Base-by-base conservation (phyloP, 225 moss, liverwort and hornwort genomes). In the Antitrichia curtipendula region DNA sequence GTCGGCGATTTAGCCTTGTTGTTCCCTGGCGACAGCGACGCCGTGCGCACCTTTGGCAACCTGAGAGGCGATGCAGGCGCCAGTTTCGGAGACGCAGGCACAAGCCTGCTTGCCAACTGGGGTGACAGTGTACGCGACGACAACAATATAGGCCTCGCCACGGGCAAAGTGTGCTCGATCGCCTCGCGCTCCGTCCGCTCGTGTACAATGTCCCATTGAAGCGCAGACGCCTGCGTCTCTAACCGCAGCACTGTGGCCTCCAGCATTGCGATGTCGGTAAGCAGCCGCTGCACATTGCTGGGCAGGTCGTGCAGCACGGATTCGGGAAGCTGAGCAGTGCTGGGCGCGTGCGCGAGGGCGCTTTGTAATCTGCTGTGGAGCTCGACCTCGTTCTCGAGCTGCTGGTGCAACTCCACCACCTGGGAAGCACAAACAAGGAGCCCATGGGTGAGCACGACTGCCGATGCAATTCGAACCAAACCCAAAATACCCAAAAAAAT, bases 371-470 rank as follows among this genome's bases (percentile, higher is more conserved):
- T 79, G 47, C 89, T 64, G 74, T 92, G 96, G 27, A 98, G 86
- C 52, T 92, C 93, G 13, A 95, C 71, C 72, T 98, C 98, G 40
- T 84, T 89, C 60, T 95, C 90, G 36, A 98, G 88, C 82, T 92
- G 94, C 81, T 94, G 92, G 73, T 96, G 95, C 76, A 98, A 89
- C 66, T 91, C 90, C 78, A 92, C 89, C 40, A 98, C 95, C 96
- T 96, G 88, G 22, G 47, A 53, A 28, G 43, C 53, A 16, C 40
- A 52, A 32, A 60, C 18, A 41, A 76, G 11, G 17, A 16, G 40
- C 24, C 60, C 45, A 4, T 24, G 13, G 52, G 13, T 82, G 19
- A 81, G 58, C 38, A 68, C 77, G 45, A 66, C 75, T 53, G 6
- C 77, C 47, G 21, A 12, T 23, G 54, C 58, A 82, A 78, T 86